phyloP scores from a whole-genome alignment of 78 protist species.

The Anaeramoeba flamelloides region DNA sequence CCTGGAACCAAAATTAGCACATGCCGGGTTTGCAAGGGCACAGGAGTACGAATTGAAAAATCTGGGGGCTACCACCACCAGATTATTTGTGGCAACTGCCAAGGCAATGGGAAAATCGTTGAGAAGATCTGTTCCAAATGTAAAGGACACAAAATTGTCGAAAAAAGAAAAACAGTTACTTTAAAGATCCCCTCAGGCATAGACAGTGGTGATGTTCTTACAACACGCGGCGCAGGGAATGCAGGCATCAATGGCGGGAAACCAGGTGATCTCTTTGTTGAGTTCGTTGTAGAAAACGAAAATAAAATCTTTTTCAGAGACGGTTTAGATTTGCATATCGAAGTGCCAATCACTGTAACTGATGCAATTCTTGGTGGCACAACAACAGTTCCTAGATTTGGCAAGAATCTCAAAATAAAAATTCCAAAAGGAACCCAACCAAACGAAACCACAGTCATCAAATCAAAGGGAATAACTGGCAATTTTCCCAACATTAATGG shows the following conservation, averaged over 20 bases:
- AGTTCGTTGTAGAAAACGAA: slow-evolving; percentile 27
- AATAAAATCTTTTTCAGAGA: slow-evolving; percentile 36
- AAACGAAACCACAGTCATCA: slow-evolving; percentile 36
- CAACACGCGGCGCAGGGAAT: slow-evolving; percentile 42
- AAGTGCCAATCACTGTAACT: slow-evolving; percentile 38
- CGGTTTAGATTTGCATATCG: slow-evolving; percentile 47
- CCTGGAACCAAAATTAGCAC: slow-evolving; percentile 9
- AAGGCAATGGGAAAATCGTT: slow-evolving; percentile 28
- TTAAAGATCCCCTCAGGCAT: slow-evolving; percentile 43
- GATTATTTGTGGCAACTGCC: slow-evolving; percentile 30
- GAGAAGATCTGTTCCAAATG: slow-evolving; percentile 20
- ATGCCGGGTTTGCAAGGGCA: slow-evolving; percentile 24
- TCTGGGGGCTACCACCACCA: slow-evolving; percentile 32
- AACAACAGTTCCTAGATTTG: slow-evolving; percentile 37
- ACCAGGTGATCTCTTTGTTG: slow-evolving; percentile 36
- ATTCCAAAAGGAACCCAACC: slow-evolving; percentile 58
- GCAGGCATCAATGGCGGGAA: slow-evolving; percentile 26
- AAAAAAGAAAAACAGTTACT: neutral
- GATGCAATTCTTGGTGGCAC: slow-evolving; percentile 49
- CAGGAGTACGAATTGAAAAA: slow-evolving; percentile 8
- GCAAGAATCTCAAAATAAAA: slow-evolving; percentile 32
- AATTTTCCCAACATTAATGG: too few species aligned
- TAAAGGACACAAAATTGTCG: slow-evolving; percentile 11
- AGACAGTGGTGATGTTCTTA: slow-evolving; percentile 36
- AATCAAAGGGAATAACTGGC: slow-evolving; percentile 47